Evolutionary conservation across 164 flowering plant genomes (phyloP).

Genomic region (Dillenia suffruticosa): DNA sequence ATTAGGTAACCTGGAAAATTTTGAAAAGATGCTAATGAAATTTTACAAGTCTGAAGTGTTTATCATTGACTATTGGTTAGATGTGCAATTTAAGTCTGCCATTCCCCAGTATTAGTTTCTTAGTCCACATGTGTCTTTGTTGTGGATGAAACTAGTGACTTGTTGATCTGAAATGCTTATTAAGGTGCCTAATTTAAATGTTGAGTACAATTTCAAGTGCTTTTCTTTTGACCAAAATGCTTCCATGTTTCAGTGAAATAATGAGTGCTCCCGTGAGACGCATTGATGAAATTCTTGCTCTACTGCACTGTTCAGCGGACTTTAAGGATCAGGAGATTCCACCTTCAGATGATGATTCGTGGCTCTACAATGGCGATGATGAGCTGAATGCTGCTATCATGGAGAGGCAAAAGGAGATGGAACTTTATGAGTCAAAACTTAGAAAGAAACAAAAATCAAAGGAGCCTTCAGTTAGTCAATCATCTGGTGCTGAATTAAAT

Average conservation of each 20-base stretch:
- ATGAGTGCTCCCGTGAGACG: conserved; percentile 80
- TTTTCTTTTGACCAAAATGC: too few species aligned
- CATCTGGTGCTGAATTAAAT: conserved; percentile 28
- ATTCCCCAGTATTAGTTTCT: too few species aligned
- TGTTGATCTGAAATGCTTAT: too few species aligned
- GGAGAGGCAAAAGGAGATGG: conserved; percentile 88
- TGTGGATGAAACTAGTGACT: too few species aligned
- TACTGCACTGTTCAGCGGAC: conserved; percentile 56
- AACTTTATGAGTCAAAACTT: conserved; percentile 45
- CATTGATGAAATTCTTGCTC: conserved; percentile 82
- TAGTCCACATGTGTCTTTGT: too few species aligned
- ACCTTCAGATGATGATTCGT: conserved; percentile 86
- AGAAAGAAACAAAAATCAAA: conserved; percentile 50
- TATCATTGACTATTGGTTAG: too few species aligned
- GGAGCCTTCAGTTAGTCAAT: conserved; percentile 31
- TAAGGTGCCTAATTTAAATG: too few species aligned
- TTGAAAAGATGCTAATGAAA: too few species aligned
- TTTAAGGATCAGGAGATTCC: conserved; percentile 61
- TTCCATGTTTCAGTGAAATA: conserved; percentile 18
- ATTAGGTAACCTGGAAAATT: too few species aligned
- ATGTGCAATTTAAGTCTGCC: too few species aligned
- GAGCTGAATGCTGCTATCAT: conserved; percentile 74
- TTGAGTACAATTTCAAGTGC: too few species aligned
- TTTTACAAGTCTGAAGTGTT: too few species aligned
- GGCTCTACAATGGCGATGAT: conserved; percentile 91